These are phyloP conservation scores for Trametes sp. DNA, from an alignment of 1,284 basidiomycete genomes.

Conservation along the genomic window DNA sequence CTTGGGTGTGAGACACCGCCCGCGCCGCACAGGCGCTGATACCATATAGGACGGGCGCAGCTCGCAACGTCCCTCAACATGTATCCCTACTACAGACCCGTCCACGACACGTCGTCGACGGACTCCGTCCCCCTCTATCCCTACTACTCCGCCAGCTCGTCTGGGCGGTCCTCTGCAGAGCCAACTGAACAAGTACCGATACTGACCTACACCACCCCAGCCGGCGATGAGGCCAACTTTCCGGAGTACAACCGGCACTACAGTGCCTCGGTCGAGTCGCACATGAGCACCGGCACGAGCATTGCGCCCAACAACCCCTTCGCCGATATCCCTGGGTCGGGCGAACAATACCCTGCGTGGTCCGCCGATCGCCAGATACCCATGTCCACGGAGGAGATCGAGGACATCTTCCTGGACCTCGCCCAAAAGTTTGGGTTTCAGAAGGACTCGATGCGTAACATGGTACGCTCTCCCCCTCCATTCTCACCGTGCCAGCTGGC, in stretches of 20 bases:
- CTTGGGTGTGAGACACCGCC: constrained; percentile 20
- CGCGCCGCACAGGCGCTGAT: constrained; percentile 9
- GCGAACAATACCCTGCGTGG: constrained; percentile 95
- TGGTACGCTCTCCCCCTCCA: constrained; percentile 58
- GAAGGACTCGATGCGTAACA: constrained; percentile 91
- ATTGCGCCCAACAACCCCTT: constrained; percentile 67
- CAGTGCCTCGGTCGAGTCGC: constrained; percentile 48
- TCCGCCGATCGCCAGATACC: constrained; percentile 93
- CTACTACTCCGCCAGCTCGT: constrained; percentile 9
- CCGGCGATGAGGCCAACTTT: constrained; percentile 37
- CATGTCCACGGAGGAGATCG: constrained; percentile 97
- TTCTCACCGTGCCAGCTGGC: not conserved
- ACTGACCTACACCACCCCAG: constrained; percentile 27
- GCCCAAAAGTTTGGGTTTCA: constrained; percentile 99
- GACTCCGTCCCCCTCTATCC: constrained; percentile 27
- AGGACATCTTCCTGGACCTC: constrained; percentile 98
- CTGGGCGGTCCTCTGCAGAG: constrained; percentile 11
- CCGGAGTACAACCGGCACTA: constrained; percentile 39
- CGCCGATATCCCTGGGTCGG: constrained; percentile 51
- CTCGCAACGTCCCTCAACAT: constrained; percentile 17
- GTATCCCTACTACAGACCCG: constrained; percentile 21
- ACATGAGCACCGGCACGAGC: constrained; percentile 50
- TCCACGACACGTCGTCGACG: constrained; percentile 32
- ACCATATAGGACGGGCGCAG: constrained; percentile 15
- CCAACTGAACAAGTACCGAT: constrained; percentile 15